A percentile compares a stretch with the other conserved stretches of the same genome.
These are phyloP conservation scores for Verticillium albo-atrum DNA, from an alignment of 2,329 filamentous ascomycete genomes.

Conservation along the genomic window DNA sequence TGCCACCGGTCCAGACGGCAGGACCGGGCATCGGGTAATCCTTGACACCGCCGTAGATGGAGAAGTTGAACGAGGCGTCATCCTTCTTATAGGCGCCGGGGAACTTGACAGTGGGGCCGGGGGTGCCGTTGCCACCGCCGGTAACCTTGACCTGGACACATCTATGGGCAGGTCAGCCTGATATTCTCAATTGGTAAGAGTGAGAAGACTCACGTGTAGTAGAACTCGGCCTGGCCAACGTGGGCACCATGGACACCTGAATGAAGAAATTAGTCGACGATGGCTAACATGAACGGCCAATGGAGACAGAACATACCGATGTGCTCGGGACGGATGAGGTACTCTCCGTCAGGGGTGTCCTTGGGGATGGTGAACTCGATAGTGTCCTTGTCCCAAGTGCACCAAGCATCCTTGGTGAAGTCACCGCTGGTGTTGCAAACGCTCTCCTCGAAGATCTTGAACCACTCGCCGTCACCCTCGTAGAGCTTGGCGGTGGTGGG, in stretches of 20 bases:
- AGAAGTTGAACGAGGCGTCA: conserved; percentile 10
- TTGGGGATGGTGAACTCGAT: conserved; percentile 26
- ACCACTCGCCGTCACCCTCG: conserved; percentile 36
- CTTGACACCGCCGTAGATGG: conserved; percentile 5
- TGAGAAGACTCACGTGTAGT: neutral
- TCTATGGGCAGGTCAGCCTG: conserved; percentile 5
- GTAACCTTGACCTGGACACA: conserved; percentile 15
- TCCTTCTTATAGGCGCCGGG: conserved; percentile 16
- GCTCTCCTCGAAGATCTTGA: conserved; percentile 17
- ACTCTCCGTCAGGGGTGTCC: conserved; percentile 29
- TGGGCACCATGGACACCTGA: conserved; percentile 14
- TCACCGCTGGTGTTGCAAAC: conserved; percentile 12
- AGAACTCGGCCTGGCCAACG: conserved; percentile 9
- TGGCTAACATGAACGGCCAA: neutral
- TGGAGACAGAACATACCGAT: conserved; percentile 15
- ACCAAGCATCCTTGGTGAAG: conserved; percentile 16
- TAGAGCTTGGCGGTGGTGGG: conserved; percentile 36
- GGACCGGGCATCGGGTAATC: neutral
- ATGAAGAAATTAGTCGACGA: neutral
- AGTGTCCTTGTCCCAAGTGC: conserved; percentile 14
- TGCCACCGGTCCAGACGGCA: neutral
- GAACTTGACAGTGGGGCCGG: conserved; percentile 14
- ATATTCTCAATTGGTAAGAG: neutral
- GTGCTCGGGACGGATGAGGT: conserved; percentile 28
- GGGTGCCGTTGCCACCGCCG: conserved; percentile 13